phyloP scores from a whole-genome alignment of 2,329 filamentous ascomycete genomes.

The Epichloe uncinata region DNA sequence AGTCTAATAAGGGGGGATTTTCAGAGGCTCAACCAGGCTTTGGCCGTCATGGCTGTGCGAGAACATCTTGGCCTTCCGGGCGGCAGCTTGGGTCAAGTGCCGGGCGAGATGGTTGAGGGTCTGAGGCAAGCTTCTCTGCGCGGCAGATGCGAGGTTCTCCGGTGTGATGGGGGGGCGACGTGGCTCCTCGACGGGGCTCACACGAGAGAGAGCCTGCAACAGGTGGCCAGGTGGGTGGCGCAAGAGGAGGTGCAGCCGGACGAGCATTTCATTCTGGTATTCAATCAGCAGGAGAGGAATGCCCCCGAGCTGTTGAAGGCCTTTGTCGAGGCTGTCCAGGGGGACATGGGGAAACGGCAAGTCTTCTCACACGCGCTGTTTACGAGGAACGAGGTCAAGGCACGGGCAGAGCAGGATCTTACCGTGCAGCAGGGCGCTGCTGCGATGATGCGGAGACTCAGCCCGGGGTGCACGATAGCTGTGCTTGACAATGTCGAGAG shows the following conservation, averaged over 20 bases:
- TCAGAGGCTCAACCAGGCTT: constrained; percentile 44
- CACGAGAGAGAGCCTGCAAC: constrained; percentile 67
- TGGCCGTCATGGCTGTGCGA: constrained; percentile 42
- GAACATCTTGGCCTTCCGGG: constrained; percentile 35
- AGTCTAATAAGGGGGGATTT: constrained; percentile 38
- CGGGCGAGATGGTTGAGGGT: constrained; percentile 43
- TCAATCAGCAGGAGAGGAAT: constrained; percentile 86
- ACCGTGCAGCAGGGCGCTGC: constrained; percentile 57
- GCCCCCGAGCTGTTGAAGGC: constrained; percentile 49
- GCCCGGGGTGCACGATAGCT: constrained; percentile 29
- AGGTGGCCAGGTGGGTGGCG: constrained; percentile 67
- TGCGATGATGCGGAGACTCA: constrained; percentile 42
- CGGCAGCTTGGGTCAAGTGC: constrained; percentile 13
- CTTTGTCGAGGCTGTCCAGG: constrained; percentile 43
- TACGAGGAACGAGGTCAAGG: constrained; percentile 52
- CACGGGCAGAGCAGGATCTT: constrained; percentile 20
- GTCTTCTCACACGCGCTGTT: constrained; percentile 65
- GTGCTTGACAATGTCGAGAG: constrained; percentile 59
- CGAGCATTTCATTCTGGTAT: constrained; percentile 49
- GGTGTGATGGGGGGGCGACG: constrained; percentile 32
- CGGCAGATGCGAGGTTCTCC: constrained; percentile 63
- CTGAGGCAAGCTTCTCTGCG: constrained; percentile 54
- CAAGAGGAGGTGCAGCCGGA: constrained; percentile 23
- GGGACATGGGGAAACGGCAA: constrained; percentile 21
- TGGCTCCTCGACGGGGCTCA: constrained; percentile 88